Conservation (phyloP, 768 basidiomycete genomes). For the Scleroderma bovista region DNA sequence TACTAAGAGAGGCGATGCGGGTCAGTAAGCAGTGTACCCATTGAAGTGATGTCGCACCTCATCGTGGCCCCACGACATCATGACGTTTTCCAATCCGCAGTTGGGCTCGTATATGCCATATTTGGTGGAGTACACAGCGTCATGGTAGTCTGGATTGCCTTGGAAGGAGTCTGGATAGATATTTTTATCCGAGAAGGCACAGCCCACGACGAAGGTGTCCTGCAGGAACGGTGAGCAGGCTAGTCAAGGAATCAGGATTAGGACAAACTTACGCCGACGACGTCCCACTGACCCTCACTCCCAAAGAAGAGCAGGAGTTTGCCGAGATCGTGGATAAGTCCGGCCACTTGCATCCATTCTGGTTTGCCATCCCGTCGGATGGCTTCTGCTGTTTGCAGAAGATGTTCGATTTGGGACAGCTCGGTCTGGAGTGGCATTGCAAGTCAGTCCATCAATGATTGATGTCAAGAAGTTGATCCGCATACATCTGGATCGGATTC, state of each 20-base stretch:
- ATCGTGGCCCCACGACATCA: slow-evolving; percentile 90
- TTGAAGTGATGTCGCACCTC: slow-evolving; percentile 49
- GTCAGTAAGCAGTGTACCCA: slow-evolving; percentile 4
- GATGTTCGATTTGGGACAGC: slow-evolving; percentile 83
- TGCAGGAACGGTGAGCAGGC: slow-evolving; percentile 14
- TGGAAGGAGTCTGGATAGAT: slow-evolving; percentile 76
- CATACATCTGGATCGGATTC: slow-evolving; percentile 85
- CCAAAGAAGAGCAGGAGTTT: slow-evolving; percentile 83
- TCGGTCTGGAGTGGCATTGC: slow-evolving; percentile 43
- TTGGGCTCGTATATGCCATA: slow-evolving; percentile 72
- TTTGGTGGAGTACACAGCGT: slow-evolving; percentile 63
- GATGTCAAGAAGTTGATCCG: background rate
- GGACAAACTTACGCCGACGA: slow-evolving; percentile 64
- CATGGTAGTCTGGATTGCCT: slow-evolving; percentile 63
- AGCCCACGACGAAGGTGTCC: slow-evolving; percentile 81
- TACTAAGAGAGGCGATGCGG: slow-evolving; percentile 42
- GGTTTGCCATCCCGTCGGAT: slow-evolving; percentile 82
- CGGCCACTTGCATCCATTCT: slow-evolving; percentile 90
- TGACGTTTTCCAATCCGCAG: slow-evolving; percentile 82
- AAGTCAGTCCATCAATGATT: background rate
- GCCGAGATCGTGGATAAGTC: slow-evolving; percentile 85
- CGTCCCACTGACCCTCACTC: slow-evolving; percentile 90
- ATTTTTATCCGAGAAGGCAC: slow-evolving; percentile 78
- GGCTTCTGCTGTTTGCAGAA: slow-evolving; percentile 89
- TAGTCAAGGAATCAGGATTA: background rate